These are phyloP conservation scores for Paxillus involutus DNA, from an alignment of 768 basidiomycete genomes.

Conservation along the genomic window DNA sequence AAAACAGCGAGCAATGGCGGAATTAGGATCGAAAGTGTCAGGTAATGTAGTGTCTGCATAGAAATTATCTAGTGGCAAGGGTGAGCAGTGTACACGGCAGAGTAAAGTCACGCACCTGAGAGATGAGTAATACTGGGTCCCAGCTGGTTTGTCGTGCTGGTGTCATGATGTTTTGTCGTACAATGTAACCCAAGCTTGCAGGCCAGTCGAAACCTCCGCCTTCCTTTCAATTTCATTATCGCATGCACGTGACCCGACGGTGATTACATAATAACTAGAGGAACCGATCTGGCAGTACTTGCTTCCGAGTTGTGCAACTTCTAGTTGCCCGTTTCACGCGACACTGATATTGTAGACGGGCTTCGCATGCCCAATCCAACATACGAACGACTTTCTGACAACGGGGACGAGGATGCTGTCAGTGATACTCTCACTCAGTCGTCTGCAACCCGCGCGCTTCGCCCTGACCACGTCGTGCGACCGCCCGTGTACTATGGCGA, in stretches of 20 bases:
- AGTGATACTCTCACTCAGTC: constrained; percentile 8
- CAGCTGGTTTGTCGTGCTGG: constrained; percentile 56
- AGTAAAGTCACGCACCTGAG: constrained; percentile 55
- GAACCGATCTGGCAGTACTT: too few relatives aligned
- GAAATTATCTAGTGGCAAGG: constrained; percentile 72
- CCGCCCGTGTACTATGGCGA: constrained; percentile 66
- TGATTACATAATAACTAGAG: constrained; percentile 9
- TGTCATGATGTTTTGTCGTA: constrained; percentile 26
- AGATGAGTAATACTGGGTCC: constrained; percentile 88
- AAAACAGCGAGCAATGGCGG: constrained; percentile 78
- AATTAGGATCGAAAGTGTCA: constrained; percentile 78
- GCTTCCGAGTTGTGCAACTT: too few relatives aligned
- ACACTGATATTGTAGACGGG: constrained; percentile 1
- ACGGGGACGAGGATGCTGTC: constrained; percentile 23
- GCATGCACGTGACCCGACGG: constrained; percentile 12
- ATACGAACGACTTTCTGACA: constrained; percentile 31
- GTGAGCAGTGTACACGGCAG: neutral
- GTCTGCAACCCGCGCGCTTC: neutral
- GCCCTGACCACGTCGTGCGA: constrained; percentile 16
- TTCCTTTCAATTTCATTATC: too few relatives aligned
- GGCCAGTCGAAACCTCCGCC: neutral
- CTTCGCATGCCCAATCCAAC: constrained; percentile 24
- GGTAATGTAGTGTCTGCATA: constrained; percentile 91
- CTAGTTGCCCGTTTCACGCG: too few relatives aligned
- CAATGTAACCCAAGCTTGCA: neutral